Base-by-base conservation (phyloP, 1,284 basidiomycete species). In the Ceratobasidium sp. region DNA sequence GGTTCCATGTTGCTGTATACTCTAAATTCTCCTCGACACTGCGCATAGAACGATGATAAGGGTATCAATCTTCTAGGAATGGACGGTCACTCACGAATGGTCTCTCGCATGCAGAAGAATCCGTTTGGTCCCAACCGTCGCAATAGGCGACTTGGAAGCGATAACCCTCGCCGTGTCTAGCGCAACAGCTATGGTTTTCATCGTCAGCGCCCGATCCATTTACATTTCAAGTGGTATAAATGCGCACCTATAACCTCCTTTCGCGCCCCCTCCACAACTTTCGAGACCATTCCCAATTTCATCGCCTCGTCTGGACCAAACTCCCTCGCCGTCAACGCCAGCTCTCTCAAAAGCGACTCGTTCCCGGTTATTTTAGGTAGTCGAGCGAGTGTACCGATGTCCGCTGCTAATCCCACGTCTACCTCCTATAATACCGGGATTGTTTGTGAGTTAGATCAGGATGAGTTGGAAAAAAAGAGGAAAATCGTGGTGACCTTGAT, bases 381-480 rank as follows among this genome's bases (percentile, higher is more conserved):
- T 55, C 94, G 91, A 46, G 97, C 95, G 18, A 99, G 89, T 0
- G 95, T 93, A 1, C 97, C 97, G 67, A 97, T 93, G 84, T 98
- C 97, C 1, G 97, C 94, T 1, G 96, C 96, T 0, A 98, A 87
- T 0, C 95, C 96, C 7, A 96, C 90, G 82, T 97, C 95, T 9
- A 96, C 94, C 89, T 98, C 96, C 94, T 95, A 83, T 40, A 4
- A 23, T 10, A 23, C 6, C 53, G 53, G 23, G n/a, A 56, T n/a
- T n/a, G 9, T 56, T 20, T 5, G 23, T 13, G 6, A 10, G 7
- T 13, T 56, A 23, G 18, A 5, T 10, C 55, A 42, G 56, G 70
- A 18, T 7, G 18, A 46, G 53, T 1, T 53, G 13, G 44, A 39
- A 56, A 53, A 28, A 28, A 18, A n/a, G n/a, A 42, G 15, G 1